Conservation (phyloP, 441 rosid species). For the Melastoma candidum region DNA sequence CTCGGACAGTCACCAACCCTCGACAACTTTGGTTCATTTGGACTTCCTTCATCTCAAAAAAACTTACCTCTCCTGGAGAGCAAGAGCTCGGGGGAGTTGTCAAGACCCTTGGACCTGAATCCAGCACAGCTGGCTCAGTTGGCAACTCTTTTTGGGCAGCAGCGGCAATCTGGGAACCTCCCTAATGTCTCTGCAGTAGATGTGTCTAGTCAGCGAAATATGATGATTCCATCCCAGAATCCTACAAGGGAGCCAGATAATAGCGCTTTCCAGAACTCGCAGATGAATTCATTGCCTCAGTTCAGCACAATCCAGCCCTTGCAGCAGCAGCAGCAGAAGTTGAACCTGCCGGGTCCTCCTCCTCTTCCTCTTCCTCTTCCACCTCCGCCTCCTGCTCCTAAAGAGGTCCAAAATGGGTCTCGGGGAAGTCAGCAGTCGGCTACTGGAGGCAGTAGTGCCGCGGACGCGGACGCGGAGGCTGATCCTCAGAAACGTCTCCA, state of each 20-base stretch:
- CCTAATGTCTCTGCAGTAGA: conserved; percentile 26
- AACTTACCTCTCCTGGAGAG: conserved; percentile 21
- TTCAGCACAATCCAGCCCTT: conserved; percentile 37
- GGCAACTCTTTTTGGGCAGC: conserved; percentile 61
- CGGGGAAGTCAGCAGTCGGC: conserved; percentile 37
- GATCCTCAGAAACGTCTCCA: conserved; percentile 89
- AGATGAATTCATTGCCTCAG: conserved; percentile 27
- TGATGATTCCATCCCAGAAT: conserved; percentile 24
- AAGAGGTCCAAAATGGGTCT: conserved; percentile 24
- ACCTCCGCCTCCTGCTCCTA: conserved; percentile 10
- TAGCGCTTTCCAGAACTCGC: conserved; percentile 31
- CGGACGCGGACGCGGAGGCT: conserved; percentile 44
- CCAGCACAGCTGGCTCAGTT: conserved; percentile 67
- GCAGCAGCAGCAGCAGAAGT: conserved; percentile 20
- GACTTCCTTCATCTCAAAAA: conserved; percentile 24
- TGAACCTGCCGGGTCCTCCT: conserved; percentile 19
- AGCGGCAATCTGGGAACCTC: conserved; percentile 35
- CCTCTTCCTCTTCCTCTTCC: conserved; percentile 17
- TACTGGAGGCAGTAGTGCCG: conserved; percentile 9
- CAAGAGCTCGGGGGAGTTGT: conserved; percentile 19
- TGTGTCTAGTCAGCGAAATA: conserved; percentile 23
- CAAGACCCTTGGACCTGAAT: conserved; percentile 39
- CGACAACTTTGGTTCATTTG: conserved; percentile 14
- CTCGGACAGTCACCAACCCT: conserved; percentile 1
- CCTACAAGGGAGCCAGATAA: conserved; percentile 29